Conservation (phyloP, 192 early-diverging fungal species). For the Cetraspora pellucida region DNA sequence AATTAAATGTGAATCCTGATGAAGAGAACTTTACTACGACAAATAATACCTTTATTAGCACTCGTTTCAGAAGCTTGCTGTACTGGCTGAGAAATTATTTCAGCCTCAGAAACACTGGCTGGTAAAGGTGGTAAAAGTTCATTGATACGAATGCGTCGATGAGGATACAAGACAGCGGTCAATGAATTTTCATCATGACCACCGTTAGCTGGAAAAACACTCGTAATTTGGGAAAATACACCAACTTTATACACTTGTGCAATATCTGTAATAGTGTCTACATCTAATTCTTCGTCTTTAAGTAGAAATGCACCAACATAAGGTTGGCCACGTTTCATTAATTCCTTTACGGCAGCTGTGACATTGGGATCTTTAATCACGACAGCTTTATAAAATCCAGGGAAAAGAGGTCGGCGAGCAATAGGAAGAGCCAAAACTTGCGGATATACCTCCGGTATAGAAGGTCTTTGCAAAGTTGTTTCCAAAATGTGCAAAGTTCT, state of each 20-base stretch:
- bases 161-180: constrained; percentile 95
- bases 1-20: background rate
- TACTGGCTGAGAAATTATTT: constrained; percentile 24
- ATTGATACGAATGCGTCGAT: constrained; percentile 85
- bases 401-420: constrained; percentile 90
- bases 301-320: constrained; percentile 95
- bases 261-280: constrained; percentile 75
- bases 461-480: constrained; percentile 69
- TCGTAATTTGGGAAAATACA: constrained; percentile 97
- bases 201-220: constrained; percentile 79
- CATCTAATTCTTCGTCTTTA: constrained; percentile 86
- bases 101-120: constrained; percentile 24
- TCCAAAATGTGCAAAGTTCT: constrained; percentile 64
- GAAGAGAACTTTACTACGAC: background rate
- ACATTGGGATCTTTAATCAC: constrained; percentile 94
- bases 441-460: constrained; percentile 90
- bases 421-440: constrained; percentile 94
- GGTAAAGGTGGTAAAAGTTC: constrained; percentile 56
- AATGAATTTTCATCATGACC: constrained; percentile 75
- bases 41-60: constrained; percentile 20
- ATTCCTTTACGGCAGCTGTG: constrained; percentile 87
- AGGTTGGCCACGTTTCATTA: constrained; percentile 92
- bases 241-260: constrained; percentile 87
- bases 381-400: constrained; percentile 97
- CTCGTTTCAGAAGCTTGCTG: constrained; percentile 31